Evolutionary conservation across 768 basidiomycete genomes (phyloP).

Genomic region (Mycena vitilis): DNA sequence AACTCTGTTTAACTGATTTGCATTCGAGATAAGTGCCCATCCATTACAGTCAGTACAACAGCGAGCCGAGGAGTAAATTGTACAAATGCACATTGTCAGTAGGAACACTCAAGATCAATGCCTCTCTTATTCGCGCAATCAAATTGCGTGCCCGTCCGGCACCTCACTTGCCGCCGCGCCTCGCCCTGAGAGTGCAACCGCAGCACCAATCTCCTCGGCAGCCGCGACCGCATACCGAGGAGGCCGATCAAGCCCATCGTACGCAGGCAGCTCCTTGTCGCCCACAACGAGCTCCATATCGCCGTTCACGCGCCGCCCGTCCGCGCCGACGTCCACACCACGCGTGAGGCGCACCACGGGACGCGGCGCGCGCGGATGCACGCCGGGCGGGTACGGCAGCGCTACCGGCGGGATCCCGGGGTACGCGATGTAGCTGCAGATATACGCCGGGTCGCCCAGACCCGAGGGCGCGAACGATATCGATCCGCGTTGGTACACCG

Average conservation of each 20-base stretch:
- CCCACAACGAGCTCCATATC: conserved; percentile 11
- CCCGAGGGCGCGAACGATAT: neutral
- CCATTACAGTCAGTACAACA: no score
- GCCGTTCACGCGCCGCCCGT: neutral
- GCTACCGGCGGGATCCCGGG: neutral
- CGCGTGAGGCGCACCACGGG: neutral
- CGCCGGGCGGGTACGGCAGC: neutral
- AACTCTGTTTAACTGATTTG: no score
- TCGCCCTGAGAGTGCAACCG: neutral
- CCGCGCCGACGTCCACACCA: conserved; percentile 1
- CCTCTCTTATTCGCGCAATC: no score
- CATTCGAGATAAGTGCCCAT: no score
- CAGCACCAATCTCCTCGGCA: neutral
- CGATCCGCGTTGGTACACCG: neutral
- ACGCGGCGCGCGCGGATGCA: neutral
- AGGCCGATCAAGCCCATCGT: conserved; percentile 14
- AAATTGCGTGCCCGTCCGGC: neutral
- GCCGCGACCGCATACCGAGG: conserved; percentile 5
- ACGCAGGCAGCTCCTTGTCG: conserved; percentile 5
- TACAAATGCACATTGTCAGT: no score
- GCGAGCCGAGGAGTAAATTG: no score
- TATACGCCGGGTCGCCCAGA: neutral
- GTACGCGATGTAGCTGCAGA: neutral
- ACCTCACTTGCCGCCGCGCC: neutral
- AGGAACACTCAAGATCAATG: no score